Base-by-base conservation (phyloP, 1,284 basidiomycete genomes). In the Volvariella volvacea region DNA sequence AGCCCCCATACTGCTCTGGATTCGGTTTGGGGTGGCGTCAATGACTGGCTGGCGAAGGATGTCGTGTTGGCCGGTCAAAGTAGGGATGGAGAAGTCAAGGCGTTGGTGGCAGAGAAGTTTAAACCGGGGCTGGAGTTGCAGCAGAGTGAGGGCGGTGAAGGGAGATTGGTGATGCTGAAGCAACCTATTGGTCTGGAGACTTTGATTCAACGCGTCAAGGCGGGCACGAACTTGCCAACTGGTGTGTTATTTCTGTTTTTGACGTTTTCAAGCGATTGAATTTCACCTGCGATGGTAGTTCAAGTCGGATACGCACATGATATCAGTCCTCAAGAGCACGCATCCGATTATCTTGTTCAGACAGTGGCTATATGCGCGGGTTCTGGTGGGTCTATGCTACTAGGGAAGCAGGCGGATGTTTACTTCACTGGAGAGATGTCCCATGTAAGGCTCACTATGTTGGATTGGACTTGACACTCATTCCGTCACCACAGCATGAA, bases 401-500 rank as follows among this genome's bases (percentile, higher is more conserved):
- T 71, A 33, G 82, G 77, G 41, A 72, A 78, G 44, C 65, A 77
- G 25, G 89, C 89, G 34, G 89, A 94, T 60, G 74, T 92, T 20
- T 88, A 88, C 60, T 74, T 92, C 54, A 95, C 92, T 1, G 92
- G 92, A n/a, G 92, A 94, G 63, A 91, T 94, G 89, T 63, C 75
- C 20, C 91, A 94, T 64, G 88, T 90, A 63, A 49, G 82, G 62
- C 22, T 22, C 43, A 34, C 39, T 43, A 39, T 22, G 14, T 14
- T 47, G 22, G 17, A 17, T 46, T 39, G 22, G 41, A 41, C 42
- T 39, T 42, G 6, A 7, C 30, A 42, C 15, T 30, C 25, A 16
- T 31, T 10, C 34, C 28, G 25, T 28, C 25, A 20, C 51, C 50
- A 44, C 60, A 91, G 88, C 90, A 94, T 59, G 85, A 92, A 49